Percentiles rank a stretch among this genome's conserved stretches.
Conservation (phyloP, 2,329 filamentous ascomycete species). For the Uncinocarpus reesii region DNA sequence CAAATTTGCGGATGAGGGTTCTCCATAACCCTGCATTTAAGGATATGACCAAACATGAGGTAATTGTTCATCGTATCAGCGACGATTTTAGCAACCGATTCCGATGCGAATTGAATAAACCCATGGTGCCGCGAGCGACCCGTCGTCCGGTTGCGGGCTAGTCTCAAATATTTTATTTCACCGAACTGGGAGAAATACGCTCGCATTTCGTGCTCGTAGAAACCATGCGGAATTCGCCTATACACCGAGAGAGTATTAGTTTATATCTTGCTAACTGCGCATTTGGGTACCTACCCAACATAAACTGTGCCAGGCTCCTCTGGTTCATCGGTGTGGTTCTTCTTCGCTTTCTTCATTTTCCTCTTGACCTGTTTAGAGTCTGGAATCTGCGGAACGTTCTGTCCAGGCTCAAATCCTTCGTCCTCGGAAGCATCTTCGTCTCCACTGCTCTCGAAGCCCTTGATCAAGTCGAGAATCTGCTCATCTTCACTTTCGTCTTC, state of each 20-base stretch:
- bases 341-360: constrained; percentile 43
- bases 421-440: constrained; percentile 41
- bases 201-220: constrained; percentile 93
- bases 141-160: constrained; percentile 86
- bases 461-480: constrained; percentile 45
- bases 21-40: constrained; percentile 76
- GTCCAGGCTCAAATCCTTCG: constrained; percentile 38
- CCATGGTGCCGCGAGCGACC: constrained; percentile 88
- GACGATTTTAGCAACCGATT: constrained; percentile 79
- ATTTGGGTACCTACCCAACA: constrained; percentile 49
- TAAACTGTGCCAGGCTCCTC: constrained; percentile 68
- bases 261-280: constrained; percentile 3
- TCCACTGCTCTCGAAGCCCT: constrained; percentile 46
- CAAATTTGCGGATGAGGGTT: constrained; percentile 73
- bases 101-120: constrained; percentile 75
- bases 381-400: constrained; percentile 36
- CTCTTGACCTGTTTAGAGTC: constrained; percentile 40
- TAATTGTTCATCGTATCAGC: constrained; percentile 97
- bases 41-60: constrained; percentile 83
- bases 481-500: constrained; percentile 37
- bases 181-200: constrained; percentile 93
- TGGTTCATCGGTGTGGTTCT: constrained; percentile 30
- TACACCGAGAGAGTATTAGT: constrained; percentile 13
- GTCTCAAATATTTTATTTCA: constrained; percentile 62
- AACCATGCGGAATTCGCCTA: constrained; percentile 77